Conservation (phyloP, 768 basidiomycete species). For the Suillus americanus region DNA sequence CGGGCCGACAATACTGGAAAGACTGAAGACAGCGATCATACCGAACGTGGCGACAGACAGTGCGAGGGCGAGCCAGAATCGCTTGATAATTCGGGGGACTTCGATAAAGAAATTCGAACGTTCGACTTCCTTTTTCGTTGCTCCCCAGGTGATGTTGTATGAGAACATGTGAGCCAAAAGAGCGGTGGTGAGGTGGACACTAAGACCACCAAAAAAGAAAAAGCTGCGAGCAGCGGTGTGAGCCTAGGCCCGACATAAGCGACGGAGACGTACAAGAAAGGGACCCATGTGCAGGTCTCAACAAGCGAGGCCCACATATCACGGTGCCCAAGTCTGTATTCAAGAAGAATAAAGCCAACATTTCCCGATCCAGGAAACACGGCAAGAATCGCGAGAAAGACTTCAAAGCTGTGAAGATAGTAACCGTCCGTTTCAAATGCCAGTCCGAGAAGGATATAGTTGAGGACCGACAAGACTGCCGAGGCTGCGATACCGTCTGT, state of each 20-base stretch:
- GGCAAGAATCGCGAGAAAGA: conserved; percentile 66
- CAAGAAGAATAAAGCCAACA: conserved; percentile 61
- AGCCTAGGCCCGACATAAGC: too few relatives aligned
- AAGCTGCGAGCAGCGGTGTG: conserved; percentile 13
- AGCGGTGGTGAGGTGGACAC: conserved; percentile 45
- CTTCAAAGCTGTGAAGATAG: conserved; percentile 71
- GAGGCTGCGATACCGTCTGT: conserved; percentile 54
- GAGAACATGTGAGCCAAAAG: conserved; percentile 51
- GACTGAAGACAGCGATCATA: conserved; percentile 57
- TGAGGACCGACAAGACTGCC: conserved; percentile 59
- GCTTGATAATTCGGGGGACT: conserved; percentile 76
- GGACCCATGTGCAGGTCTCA: conserved; percentile 14
- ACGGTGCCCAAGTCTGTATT: conserved; percentile 59
- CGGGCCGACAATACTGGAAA: conserved; percentile 47
- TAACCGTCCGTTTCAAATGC: conserved; percentile 64
- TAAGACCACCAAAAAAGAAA: conserved; percentile 49
- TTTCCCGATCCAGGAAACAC: conserved; percentile 74
- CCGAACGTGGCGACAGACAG: conserved; percentile 51
- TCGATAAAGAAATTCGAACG: conserved; percentile 82
- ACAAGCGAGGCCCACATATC: conserved; percentile 12
- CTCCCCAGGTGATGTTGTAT: conserved; percentile 42
- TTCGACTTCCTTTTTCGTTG: conserved; percentile 70
- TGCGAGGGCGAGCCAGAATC: conserved; percentile 69
- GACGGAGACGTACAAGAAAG: conserved; percentile 25
- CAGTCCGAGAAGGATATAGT: conserved; percentile 69